Percentiles rank a stretch among this genome's conserved stretches.
Conservation (phyloP, 768 basidiomycete species). For the Polyporus arcularius region DNA sequence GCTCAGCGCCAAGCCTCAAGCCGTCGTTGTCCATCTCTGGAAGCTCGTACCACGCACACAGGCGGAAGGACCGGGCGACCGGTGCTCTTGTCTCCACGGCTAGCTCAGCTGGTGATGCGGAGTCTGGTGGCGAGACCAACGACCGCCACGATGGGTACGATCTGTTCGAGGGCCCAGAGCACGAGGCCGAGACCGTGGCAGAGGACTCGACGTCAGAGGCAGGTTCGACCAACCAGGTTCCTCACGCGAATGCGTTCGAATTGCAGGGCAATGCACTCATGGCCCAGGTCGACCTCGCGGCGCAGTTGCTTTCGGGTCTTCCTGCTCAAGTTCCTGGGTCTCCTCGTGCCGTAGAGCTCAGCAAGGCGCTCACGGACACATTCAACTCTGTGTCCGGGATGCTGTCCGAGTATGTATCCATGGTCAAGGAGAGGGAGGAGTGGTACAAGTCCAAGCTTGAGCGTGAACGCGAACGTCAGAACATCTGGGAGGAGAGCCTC, state of each 20-base stretch:
- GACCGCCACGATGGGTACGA: constrained; percentile 25
- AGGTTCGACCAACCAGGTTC: constrained; percentile 39
- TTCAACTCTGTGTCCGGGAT: constrained; percentile 56
- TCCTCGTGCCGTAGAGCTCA: constrained; percentile 21
- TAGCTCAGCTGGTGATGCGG: constrained; percentile 30
- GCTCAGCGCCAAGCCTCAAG: constrained; percentile 38
- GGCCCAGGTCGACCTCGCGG: constrained; percentile 78
- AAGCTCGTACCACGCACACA: not conserved
- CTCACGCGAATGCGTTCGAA: constrained; percentile 59
- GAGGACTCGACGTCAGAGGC: constrained; percentile 46
- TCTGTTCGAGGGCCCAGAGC: constrained; percentile 30
- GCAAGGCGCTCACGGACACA: constrained; percentile 41
- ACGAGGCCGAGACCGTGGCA: constrained; percentile 43
- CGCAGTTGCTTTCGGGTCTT: constrained; percentile 60
- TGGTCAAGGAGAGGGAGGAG: constrained; percentile 76
- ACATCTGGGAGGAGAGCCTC: constrained; percentile 89
- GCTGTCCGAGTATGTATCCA: constrained; percentile 66
- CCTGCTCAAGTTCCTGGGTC: constrained; percentile 30
- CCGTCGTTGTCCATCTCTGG: constrained; percentile 15
- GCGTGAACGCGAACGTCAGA: constrained; percentile 62
- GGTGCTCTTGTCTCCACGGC: constrained; percentile 5
- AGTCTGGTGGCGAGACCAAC: constrained; percentile 12
- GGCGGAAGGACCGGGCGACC: constrained; percentile 9
- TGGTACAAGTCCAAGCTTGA: constrained; percentile 72
- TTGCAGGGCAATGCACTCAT: constrained; percentile 68